Percentiles rank a stretch among this genome's conserved stretches.
Conservation (phyloP, 306 rosid genomes). For the Purshia tridentata region DNA sequence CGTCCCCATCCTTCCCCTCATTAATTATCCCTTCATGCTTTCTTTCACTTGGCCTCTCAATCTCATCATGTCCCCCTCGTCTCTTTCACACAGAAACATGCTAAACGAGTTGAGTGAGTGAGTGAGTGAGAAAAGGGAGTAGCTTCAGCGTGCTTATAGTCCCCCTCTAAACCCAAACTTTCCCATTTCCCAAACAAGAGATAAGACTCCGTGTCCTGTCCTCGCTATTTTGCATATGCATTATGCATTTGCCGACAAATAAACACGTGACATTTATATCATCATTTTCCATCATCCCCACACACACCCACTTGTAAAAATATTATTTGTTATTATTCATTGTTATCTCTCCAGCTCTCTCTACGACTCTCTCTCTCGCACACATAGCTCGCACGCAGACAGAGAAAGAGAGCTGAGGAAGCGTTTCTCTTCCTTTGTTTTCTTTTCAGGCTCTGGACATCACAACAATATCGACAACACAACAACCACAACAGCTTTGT, state of each 20-base stretch:
- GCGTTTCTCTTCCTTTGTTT: background rate
- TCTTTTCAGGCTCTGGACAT: background rate
- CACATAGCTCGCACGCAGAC: background rate
- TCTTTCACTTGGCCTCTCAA: background rate
- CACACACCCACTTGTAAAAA: background rate
- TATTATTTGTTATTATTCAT: background rate
- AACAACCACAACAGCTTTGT: background rate
- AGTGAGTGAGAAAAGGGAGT: too few species aligned
- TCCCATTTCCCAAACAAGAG: too few species aligned
- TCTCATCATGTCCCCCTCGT: background rate
- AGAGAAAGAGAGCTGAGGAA: background rate
- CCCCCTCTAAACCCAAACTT: too few species aligned
- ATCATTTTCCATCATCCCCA: background rate
- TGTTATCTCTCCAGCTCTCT: background rate
- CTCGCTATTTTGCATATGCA: too few species aligned
- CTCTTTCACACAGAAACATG: background rate
- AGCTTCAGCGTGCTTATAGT: background rate
- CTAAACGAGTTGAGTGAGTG: background rate
- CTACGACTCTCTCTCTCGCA: background rate
- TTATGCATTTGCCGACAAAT: slow-evolving; percentile 13
- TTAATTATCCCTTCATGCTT: background rate
- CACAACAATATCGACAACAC: background rate
- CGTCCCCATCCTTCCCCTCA: background rate
- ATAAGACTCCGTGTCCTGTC: too few species aligned
- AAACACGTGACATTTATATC: slow-evolving; percentile 9